Base-by-base conservation (phyloP, 805 yeast species). In the Zygoascus tannicola region DNA sequence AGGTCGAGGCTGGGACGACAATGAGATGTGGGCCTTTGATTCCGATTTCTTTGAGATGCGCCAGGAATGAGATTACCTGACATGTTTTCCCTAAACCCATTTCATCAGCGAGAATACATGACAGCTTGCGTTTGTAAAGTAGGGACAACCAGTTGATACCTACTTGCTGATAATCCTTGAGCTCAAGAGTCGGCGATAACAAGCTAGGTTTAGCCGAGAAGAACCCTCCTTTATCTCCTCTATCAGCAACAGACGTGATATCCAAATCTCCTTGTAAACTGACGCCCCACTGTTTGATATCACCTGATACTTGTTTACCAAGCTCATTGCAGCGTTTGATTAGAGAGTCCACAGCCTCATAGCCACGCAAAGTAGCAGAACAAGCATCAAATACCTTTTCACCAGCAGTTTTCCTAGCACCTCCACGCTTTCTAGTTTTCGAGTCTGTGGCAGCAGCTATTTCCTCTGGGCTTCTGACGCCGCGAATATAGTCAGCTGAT, bases 51-150 rank as follows among this genome's bases (percentile, higher is more conserved):
- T 85, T 85, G 56, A 92, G 70, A 57, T 82, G 80, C 1, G 97
- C 87, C 58, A 92, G 66, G 58, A 92, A 92, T 5, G 97, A 74
- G 64, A 92, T 90, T 26, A 92, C 95, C 65, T 92, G 97, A 60
- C 95, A 83, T 0, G 98, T 92, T 60, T 92, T 92, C 47, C 99
- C 99, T 40, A 92, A 69, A 4, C 71, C 99, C 99, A 92, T 92
- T 61, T 92, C 99, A 66, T 92, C 99, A 0, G 98, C 99, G 40
- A 92, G 68, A 45, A 92, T 92, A 65, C 98, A 88, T 4, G 96
- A 86, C 45, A 92, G 69, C 15, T 78, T 73, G 57, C 82, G 78
- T 46, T 76, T 77, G 60, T 90, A 92, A 23, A 92, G 69, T 44
- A 90, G 62, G 49, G 80, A 73, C 44, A 92, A 68, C 99, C 99